phyloP scores from a whole-genome alignment of 2,329 filamentous ascomycete genomes.

The Bipolaris zeicola region DNA sequence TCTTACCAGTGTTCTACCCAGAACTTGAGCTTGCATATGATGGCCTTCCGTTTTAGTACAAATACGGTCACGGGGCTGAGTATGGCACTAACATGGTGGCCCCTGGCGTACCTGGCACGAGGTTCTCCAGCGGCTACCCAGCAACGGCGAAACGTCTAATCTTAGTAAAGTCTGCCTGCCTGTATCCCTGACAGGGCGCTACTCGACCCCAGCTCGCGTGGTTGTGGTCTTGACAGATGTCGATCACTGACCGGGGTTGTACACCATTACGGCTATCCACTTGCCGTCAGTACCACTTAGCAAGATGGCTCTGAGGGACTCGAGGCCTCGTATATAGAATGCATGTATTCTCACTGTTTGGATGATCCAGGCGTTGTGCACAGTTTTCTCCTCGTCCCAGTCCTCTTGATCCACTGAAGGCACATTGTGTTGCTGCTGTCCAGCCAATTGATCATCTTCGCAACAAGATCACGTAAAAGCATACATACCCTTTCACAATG shows the following conservation, averaged over 20 bases:
- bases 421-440: background rate
- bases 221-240: background rate
- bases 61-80: background rate
- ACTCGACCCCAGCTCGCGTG: conserved; percentile 3
- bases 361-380: background rate
- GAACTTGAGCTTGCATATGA: background rate
- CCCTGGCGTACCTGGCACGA: conserved; percentile 1
- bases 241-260: conserved; percentile 4
- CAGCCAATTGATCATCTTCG: background rate
- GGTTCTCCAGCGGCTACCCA: background rate
- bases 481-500: conserved; percentile 17
- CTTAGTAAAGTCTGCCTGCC: conserved; percentile 7
- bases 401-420: background rate
- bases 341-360: background rate
- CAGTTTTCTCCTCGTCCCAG: background rate
- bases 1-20: background rate
- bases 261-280: background rate
- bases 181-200: background rate
- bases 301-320: background rate
- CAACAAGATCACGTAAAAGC: background rate
- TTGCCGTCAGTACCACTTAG: conserved; percentile 1
- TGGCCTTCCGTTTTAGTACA: background rate
- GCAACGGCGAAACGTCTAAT: conserved; percentile 12
- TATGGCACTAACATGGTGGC: conserved; percentile 1
- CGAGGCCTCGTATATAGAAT: conserved; percentile 5